Base-by-base conservation (phyloP, 1,284 basidiomycete species). In the Trichosporon faecale region DNA sequence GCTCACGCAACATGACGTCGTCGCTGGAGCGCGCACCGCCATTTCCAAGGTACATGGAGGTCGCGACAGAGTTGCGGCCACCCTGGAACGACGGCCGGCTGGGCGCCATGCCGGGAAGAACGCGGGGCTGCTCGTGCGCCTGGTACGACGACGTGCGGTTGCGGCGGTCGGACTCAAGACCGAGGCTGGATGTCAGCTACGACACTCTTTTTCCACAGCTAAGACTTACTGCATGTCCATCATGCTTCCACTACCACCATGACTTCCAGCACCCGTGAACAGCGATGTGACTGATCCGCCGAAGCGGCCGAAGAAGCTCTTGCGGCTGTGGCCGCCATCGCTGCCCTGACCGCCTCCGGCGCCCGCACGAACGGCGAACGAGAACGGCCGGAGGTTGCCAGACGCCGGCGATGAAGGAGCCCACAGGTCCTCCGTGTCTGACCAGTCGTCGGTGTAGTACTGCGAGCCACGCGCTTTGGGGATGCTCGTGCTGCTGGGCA, bases 141-240 rank as follows among this genome's bases (percentile, higher is more conserved):
- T 77, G 73, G 66, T 74, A 75, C 40, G 76, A 76, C 29, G 77
- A 70, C 1, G 76, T 70, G 31, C 72, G 73, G 68, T 78, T 78
- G 14, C 79, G 75, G 1, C 80, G 77, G 70, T 84, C 83, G 25
- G 71, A 70, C 66, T 84, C 83, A 27, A 84, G 76, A 16, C 82
- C 83, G 44, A 84, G 78, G 70, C 81, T 83, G 67, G 0, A 29
- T 21, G 44, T 67, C 52, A 69, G 68, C 66, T 25, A 4, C 4
- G 33, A 9, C 5, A n/a, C 33, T 9, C 5, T 14, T 12, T 37
- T 14, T 12, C 35, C n/a, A 21, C 16, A 11, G n/a, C 5, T 35
- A 18, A 3, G 27, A 90, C 92, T 78, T 84, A 94, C 93, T 95
- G 93, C 93, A 95, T 94, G 80, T 95, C 91, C 79, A 94, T 86